Conservation (phyloP, 2,329 filamentous ascomycete genomes). For the Rutstroemia sp. region DNA sequence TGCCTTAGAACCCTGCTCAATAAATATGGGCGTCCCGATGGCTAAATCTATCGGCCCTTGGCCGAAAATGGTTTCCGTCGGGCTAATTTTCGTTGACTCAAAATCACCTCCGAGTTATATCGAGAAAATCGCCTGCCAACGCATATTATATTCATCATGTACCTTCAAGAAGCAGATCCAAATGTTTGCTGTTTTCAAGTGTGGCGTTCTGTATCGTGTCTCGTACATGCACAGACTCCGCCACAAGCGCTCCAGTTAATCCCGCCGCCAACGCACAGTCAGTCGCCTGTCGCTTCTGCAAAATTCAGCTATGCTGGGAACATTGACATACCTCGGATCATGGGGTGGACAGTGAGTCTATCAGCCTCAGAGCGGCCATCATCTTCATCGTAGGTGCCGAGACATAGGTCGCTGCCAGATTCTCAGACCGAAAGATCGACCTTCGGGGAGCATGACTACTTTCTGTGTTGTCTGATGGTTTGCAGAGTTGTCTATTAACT, state of each 20-base stretch:
- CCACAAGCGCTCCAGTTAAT: slow-evolving; percentile 11
- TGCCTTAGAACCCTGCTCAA: slow-evolving; percentile 17
- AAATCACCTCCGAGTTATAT: not conserved
- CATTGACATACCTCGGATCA: not conserved
- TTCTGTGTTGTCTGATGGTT: not conserved
- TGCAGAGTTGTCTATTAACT: not conserved
- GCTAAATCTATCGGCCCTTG: not conserved
- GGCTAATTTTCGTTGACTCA: slow-evolving; percentile 1
- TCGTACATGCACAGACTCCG: slow-evolving; percentile 15
- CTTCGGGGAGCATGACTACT: not conserved
- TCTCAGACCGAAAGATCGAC: too few relatives aligned
- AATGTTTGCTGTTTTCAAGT: not conserved
- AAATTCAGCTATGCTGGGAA: slow-evolving; percentile 25
- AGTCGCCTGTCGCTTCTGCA: not conserved
- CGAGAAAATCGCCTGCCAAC: not conserved
- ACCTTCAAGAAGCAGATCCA: not conserved
- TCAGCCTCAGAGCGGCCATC: too few relatives aligned
- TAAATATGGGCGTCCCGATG: not conserved
- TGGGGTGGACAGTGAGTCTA: not conserved
- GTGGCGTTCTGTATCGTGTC: slow-evolving; percentile 7
- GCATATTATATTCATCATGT: slow-evolving; percentile 4
- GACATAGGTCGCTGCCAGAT: too few relatives aligned
- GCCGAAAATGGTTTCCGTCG: slow-evolving; percentile 3
- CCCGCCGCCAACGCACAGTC: slow-evolving; percentile 22
- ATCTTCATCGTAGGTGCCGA: too few relatives aligned